These are phyloP conservation scores for Arthrobotrys megalospora DNA, from an alignment of 2,329 filamentous ascomycete species.

Conservation along the genomic window DNA sequence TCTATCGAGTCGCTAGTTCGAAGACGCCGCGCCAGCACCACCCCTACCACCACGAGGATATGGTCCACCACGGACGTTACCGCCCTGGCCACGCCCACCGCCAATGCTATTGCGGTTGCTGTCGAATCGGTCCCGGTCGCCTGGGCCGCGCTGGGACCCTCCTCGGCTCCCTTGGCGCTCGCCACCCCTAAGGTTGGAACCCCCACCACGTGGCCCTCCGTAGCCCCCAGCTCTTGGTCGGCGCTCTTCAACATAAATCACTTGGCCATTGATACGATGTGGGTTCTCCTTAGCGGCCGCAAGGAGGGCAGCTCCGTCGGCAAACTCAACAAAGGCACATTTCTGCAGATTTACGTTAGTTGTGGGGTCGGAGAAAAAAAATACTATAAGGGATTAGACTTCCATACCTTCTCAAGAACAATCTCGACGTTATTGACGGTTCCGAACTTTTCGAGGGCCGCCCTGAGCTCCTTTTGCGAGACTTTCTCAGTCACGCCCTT, in stretches of 20 bases:
- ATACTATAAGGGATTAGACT: neutral
- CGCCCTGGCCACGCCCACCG: conserved; percentile 56
- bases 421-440: conserved; percentile 82
- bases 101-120: conserved; percentile 47
- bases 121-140: conserved; percentile 53
- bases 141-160: conserved; percentile 59
- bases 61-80: conserved; percentile 54
- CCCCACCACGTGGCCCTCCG: conserved; percentile 58
- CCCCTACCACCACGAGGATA: conserved; percentile 44
- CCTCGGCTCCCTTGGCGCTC: conserved; percentile 57
- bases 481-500: conserved; percentile 95
- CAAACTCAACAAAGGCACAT: conserved; percentile 97
- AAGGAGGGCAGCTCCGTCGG: conserved; percentile 83
- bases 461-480: conserved; percentile 79
- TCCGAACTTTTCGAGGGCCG: conserved; percentile 79
- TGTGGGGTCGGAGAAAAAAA: conserved; percentile 9
- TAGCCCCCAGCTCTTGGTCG: conserved; percentile 69
- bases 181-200: conserved; percentile 48
- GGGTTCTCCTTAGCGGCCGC: conserved; percentile 88
- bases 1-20: conserved; percentile 49
- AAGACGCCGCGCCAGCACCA: conserved; percentile 37
- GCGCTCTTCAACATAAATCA: conserved; percentile 89
- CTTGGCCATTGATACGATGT: conserved; percentile 84
- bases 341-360: conserved; percentile 74
- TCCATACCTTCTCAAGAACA: conserved; percentile 83